These are phyloP conservation scores for Russula foetens DNA, from an alignment of 768 basidiomycete genomes.

Conservation along the genomic window DNA sequence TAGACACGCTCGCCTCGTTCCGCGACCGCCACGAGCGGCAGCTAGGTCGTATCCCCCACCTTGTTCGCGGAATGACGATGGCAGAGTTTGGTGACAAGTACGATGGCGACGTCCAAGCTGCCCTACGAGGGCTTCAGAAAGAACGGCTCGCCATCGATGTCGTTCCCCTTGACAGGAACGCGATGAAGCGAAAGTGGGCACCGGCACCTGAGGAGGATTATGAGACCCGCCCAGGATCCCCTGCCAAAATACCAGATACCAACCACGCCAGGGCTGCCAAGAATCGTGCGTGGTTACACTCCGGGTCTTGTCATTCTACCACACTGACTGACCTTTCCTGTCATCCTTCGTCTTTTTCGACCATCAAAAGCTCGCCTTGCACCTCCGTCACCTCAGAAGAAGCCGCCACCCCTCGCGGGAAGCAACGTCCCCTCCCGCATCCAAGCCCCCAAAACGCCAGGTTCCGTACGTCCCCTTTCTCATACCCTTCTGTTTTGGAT, in stretches of 20 bases:
- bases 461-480: conserved; percentile 21
- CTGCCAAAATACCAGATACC: conserved; percentile 12
- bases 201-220: conserved; percentile 50
- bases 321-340: too few relatives aligned
- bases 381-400: conserved; percentile 46
- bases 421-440: conserved; percentile 15
- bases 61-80: conserved; percentile 64
- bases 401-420: conserved; percentile 30
- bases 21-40: conserved; percentile 67
- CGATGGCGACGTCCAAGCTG: conserved; percentile 65
- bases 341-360: neutral
- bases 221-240: conserved; percentile 31
- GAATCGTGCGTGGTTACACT: conserved; percentile 12
- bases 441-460: conserved; percentile 26
- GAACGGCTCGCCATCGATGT: conserved; percentile 47
- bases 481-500: neutral
- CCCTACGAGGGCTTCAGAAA: conserved; percentile 58
- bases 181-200: conserved; percentile 73
- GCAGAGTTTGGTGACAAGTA: conserved; percentile 74
- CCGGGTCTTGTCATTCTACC: neutral
- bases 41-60: conserved; percentile 65
- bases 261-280: conserved; percentile 22
- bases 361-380: conserved; percentile 43
- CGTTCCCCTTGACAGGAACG: conserved; percentile 52
- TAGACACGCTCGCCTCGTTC: conserved; percentile 66